Evolutionary conservation across 129 eudicot genomes (phyloP), one percentile per base, ranked within the genome.

Genomic region (Sambucus nigra): DNA sequence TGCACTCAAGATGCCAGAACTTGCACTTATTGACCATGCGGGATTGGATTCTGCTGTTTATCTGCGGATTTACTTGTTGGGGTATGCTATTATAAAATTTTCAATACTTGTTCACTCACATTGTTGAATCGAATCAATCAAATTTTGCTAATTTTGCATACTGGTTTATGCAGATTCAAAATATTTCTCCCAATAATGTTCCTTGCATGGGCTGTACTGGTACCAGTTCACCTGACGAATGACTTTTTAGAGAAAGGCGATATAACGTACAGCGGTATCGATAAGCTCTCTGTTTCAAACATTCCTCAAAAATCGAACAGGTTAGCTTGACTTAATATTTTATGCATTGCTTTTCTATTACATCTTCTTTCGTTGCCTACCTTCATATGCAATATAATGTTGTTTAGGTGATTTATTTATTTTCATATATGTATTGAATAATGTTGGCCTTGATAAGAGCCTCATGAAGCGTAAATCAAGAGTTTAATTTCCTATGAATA

Each of bases 1-100:
- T 56, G 96, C 93, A n/a, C 80, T 87, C 16, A 79, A 65, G 60
- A 87, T 87, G 96, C 96, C 96, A 0, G 96, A 87, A 55, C 85
- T 72, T 1, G 96, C 82, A 78, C 96, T 87, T 44, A 82, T 87
- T 53, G 93, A 82, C 35, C 96, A 87, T 63, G 96, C 96, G 8
- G 96, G 96, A 5, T 71, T 87, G 69, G 96, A 87, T 74, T 87
- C 96, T n/a, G 96, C 85, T 5, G 96, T 87, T 14, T 87, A 87
- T 67, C 71, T 87, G 69, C 65, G 96, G 47, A 87, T 87, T 57
- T 87, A 87, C 82, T 76, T 87, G 88, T 77, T 82, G 21, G 96
- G 96, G 96, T 87, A 82, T 53, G 73, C 25, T 53, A 47, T 48
- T 59, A 47, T 42, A 17, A n/a, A n/a, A 3, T 40, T 20, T 38